Conservation (phyloP, 345 rosid genomes). For the Salix suchowensis region DNA sequence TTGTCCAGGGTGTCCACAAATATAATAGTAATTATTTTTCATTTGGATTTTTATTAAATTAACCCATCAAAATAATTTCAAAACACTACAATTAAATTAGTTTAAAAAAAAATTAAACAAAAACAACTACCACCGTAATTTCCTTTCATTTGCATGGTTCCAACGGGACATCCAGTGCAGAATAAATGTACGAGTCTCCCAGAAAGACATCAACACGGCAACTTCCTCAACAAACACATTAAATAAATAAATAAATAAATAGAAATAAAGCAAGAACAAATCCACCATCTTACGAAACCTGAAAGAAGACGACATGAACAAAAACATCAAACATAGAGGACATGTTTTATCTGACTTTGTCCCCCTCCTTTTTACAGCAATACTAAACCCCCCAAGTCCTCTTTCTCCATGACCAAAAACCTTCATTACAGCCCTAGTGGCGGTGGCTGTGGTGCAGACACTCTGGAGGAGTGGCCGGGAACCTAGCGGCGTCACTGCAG, state of each 20-base stretch:
- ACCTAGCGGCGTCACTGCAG: conserved; percentile 67
- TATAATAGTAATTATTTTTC: too few species aligned
- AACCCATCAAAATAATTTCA: too few species aligned
- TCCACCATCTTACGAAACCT: background rate
- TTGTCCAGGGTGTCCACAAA: too few species aligned
- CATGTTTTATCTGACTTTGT: conserved; percentile 9
- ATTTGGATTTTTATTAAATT: too few species aligned
- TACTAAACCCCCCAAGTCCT: background rate
- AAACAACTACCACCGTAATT: too few species aligned
- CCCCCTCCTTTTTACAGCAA: background rate
- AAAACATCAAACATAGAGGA: conserved; percentile 18
- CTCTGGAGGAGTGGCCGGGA: conserved; percentile 74
- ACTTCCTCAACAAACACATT: too few species aligned
- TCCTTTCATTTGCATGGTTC: background rate
- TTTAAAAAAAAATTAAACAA: too few species aligned
- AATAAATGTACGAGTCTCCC: background rate
- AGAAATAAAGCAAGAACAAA: background rate
- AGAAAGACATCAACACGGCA: background rate
- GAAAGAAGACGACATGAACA: background rate
- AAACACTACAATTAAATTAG: too few species aligned
- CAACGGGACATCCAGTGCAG: background rate
- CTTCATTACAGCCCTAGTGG: conserved; percentile 22
- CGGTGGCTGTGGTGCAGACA: conserved; percentile 86
- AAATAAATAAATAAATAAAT: background rate
- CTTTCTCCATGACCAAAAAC: background rate